phyloP scores from a whole-genome alignment of 2,329 filamentous ascomycete species.

The Amphichorda felina region DNA sequence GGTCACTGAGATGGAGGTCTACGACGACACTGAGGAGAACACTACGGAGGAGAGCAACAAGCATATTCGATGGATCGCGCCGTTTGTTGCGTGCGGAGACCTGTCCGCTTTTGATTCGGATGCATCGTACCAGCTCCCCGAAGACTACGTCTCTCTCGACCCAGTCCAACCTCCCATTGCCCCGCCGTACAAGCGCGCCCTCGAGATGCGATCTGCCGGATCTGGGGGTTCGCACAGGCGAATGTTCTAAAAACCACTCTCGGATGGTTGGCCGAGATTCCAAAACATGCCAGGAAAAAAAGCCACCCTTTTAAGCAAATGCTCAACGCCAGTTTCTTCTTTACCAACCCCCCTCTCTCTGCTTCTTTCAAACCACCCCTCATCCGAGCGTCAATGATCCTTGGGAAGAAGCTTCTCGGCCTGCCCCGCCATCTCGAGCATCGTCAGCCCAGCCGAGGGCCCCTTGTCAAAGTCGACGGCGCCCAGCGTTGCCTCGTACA shows the following conservation, averaged over 20 bases:
- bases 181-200: conserved; percentile 82
- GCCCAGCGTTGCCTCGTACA: conserved; percentile 37
- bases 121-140: conserved; percentile 82
- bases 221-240: conserved; percentile 8
- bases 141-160: conserved; percentile 76
- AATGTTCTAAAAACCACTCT: not conserved
- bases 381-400: too few relatives aligned
- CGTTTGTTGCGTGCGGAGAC: conserved; percentile 95
- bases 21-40: conserved; percentile 24
- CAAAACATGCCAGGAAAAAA: too few relatives aligned
- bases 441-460: conserved; percentile 22
- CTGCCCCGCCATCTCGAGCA: conserved; percentile 28
- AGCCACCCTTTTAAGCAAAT: too few relatives aligned
- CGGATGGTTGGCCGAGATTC: too few relatives aligned
- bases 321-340: too few relatives aligned
- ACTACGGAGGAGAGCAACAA: conserved; percentile 13
- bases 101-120: conserved; percentile 91
- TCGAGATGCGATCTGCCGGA: conserved; percentile 51
- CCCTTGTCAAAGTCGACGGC: conserved; percentile 30
- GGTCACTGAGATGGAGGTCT: conserved; percentile 35
- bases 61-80: conserved; percentile 69
- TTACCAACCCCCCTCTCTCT: too few relatives aligned
- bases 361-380: too few relatives aligned
- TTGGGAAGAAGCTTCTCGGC: conserved; percentile 20
- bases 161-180: conserved; percentile 93